Conservation (phyloP, 768 basidiomycete genomes). For the Boletus reticuloceps region DNA sequence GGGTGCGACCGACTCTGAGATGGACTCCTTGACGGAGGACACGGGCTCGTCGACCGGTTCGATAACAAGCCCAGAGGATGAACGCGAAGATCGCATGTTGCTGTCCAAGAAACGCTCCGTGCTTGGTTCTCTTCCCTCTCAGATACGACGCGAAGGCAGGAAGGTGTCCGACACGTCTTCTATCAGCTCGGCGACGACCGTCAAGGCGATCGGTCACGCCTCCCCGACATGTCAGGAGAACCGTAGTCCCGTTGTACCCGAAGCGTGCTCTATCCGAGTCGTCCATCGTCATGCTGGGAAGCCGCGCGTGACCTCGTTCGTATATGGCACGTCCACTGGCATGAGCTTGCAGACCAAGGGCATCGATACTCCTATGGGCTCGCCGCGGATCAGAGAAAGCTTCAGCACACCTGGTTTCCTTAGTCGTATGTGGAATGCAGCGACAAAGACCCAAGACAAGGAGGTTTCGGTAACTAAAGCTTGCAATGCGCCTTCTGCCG, state of each 20-base stretch:
- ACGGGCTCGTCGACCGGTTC: slow-evolving; percentile 55
- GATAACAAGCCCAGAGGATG: slow-evolving; percentile 48
- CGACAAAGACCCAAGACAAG: slow-evolving; percentile 41
- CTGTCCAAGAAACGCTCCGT: slow-evolving; percentile 39
- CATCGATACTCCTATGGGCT: slow-evolving; percentile 13
- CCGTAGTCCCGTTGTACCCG: slow-evolving; percentile 12
- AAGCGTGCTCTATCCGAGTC: slow-evolving; percentile 24
- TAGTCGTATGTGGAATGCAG: slow-evolving; percentile 74
- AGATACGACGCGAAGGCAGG: slow-evolving; percentile 40
- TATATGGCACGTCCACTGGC: slow-evolving; percentile 21
- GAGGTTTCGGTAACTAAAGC: slow-evolving; percentile 12
- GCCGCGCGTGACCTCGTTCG: slow-evolving; percentile 28
- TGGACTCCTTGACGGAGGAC: slow-evolving; percentile 64
- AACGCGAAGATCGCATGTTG: slow-evolving; percentile 29
- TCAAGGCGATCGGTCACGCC: slow-evolving; percentile 28
- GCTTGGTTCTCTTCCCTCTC: slow-evolving; percentile 45
- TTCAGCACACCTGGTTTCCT: slow-evolving; percentile 51
- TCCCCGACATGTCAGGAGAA: slow-evolving; percentile 21
- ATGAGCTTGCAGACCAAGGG: slow-evolving; percentile 11
- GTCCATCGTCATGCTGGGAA: slow-evolving; percentile 25
- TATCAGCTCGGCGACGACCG: slow-evolving; percentile 34
- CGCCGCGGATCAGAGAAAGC: slow-evolving; percentile 33
- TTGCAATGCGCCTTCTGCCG: slow-evolving; percentile 10
- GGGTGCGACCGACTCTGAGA: slow-evolving; percentile 52
- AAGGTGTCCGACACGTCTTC: slow-evolving; percentile 36